Percentiles rank a stretch among this genome's conserved stretches.
These are phyloP conservation scores for Hymenoscyphus repandus DNA, from an alignment of 2,329 filamentous ascomycete species.

Conservation along the genomic window DNA sequence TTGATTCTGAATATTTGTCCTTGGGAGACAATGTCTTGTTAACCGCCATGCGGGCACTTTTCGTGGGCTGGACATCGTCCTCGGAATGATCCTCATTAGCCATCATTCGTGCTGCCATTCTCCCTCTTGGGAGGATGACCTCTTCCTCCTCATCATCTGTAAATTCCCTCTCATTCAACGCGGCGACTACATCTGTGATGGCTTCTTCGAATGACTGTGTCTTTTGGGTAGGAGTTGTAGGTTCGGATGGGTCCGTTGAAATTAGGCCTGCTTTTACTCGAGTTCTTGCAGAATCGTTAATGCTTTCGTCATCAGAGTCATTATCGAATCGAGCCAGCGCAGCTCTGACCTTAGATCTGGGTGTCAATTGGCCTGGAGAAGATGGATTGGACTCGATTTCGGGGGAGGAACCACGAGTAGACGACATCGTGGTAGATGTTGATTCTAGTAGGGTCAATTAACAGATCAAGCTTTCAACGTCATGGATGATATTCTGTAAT, in stretches of 20 bases:
- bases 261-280: conserved; percentile 13
- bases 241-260: conserved; percentile 13
- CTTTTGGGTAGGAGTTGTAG: not conserved
- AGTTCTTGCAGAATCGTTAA: conserved; percentile 17
- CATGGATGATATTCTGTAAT: conserved; percentile 8
- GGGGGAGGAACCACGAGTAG: conserved; percentile 42
- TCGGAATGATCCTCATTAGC: conserved; percentile 26
- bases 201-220: conserved; percentile 5
- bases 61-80: conserved; percentile 11
- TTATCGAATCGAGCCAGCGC: conserved; percentile 47
- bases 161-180: conserved; percentile 5
- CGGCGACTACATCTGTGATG: not conserved
- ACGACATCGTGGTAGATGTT: conserved; percentile 39
- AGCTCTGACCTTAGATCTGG: conserved; percentile 50
- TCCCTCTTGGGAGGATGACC: conserved; percentile 52
- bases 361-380: conserved; percentile 40
- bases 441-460: not conserved
- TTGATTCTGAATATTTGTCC: conserved; percentile 28
- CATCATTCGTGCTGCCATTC: conserved; percentile 60
- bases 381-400: conserved; percentile 39
- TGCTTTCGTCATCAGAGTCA: conserved; percentile 38
- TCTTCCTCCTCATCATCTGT: conserved; percentile 42
- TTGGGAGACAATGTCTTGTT: conserved; percentile 38
- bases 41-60: conserved; percentile 37
- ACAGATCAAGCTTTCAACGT: conserved; percentile 4